A percentile compares a stretch with the other conserved stretches of the same genome.
phyloP scores from a whole-genome alignment of 1,284 basidiomycete genomes.

The Boletus mariae region DNA sequence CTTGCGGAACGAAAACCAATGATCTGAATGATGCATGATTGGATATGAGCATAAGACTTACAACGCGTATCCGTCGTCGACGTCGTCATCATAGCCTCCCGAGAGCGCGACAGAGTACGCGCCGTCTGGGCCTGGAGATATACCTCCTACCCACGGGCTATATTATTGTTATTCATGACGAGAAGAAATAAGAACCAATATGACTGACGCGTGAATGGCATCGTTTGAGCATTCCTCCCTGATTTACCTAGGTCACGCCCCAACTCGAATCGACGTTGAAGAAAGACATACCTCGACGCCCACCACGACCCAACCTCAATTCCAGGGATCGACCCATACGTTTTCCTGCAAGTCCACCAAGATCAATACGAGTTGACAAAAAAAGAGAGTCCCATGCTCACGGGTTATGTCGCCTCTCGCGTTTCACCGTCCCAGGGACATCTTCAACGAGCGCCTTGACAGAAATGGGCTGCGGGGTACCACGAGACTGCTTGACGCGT shows the following conservation, averaged over 20 bases:
- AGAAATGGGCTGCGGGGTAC: conserved; percentile 34
- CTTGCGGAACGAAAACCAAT: conserved; percentile 33
- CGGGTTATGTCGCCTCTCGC: conserved; percentile 58
- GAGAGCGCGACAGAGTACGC: conserved; percentile 79
- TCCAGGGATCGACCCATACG: conserved; percentile 58
- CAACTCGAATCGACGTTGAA: background rate
- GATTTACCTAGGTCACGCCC: background rate
- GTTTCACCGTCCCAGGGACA: conserved; percentile 37
- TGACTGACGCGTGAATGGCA: conserved; percentile 69
- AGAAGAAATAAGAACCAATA: background rate
- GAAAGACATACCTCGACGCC: conserved; percentile 48
- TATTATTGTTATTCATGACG: conserved; percentile 17
- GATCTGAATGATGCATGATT: background rate
- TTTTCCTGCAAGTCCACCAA: conserved; percentile 19
- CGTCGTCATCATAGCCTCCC: conserved; percentile 82
- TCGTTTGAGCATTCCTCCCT: conserved; percentile 67
- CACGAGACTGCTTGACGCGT: conserved; percentile 34
- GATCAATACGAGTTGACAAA: background rate
- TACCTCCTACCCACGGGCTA: conserved; percentile 76
- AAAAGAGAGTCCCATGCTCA: conserved; percentile 33
- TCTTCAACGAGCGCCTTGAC: conserved; percentile 32
- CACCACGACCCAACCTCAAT: conserved; percentile 78
- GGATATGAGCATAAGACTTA: conserved; percentile 40
- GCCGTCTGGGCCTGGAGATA: conserved; percentile 60
- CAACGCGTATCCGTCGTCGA: conserved; percentile 79